phyloP scores from a whole-genome alignment of 108 stramenopile species.

The Stephanodiscus minutulus region DNA sequence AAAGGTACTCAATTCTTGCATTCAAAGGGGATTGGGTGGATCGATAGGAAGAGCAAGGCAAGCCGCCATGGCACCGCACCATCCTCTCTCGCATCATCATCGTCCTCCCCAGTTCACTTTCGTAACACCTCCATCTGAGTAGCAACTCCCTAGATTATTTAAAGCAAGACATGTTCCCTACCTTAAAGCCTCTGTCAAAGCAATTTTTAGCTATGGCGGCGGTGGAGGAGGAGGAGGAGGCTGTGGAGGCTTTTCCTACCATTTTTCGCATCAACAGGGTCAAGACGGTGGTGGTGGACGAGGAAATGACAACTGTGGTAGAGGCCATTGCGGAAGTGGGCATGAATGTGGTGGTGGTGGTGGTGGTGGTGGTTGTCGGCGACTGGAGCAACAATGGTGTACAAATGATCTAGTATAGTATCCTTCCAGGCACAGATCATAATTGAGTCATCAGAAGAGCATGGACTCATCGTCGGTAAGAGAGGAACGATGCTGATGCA shows the following conservation, averaged over 20 bases:
- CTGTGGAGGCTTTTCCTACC: slow-evolving; percentile 29
- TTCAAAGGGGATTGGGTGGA: too few species aligned
- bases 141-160: too few species aligned
- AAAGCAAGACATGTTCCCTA: too few species aligned
- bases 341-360: slow-evolving; percentile 15
- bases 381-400: not conserved
- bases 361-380: slow-evolving; percentile 9
- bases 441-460: slow-evolving; percentile 19
- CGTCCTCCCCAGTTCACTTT: too few species aligned
- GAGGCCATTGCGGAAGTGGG: not conserved
- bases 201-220: too few species aligned
- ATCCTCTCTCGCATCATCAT: too few species aligned
- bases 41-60: too few species aligned
- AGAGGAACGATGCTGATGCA: slow-evolving; percentile 26
- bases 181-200: too few species aligned
- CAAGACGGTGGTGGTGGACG: slow-evolving; percentile 21
- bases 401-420: not conserved
- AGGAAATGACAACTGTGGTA: not conserved
- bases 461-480: slow-evolving; percentile 24
- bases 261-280: slow-evolving; percentile 38
- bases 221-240: slow-evolving; percentile 39
- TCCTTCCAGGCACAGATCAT: slow-evolving; percentile 18
- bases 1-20: too few species aligned
- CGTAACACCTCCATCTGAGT: too few species aligned
- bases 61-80: too few species aligned